Conservation (phyloP, 2,329 filamentous ascomycete genomes). For the Talaromyces sp. region DNA sequence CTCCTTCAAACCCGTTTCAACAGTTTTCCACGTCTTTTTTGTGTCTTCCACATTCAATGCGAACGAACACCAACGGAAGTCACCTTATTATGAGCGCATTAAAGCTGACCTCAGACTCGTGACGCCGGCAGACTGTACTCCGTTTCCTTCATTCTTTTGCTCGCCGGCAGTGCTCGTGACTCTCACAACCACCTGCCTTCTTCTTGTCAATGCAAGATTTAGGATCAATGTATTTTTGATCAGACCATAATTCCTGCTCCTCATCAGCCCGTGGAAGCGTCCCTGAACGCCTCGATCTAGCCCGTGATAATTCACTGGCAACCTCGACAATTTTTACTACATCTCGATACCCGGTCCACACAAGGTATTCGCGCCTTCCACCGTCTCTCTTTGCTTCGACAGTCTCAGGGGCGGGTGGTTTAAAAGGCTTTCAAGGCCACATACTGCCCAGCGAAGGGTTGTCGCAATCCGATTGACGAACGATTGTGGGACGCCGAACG, state of each 20-base stretch:
- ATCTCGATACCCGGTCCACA: background rate
- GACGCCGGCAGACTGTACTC: background rate
- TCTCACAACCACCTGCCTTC: background rate
- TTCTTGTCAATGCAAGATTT: background rate
- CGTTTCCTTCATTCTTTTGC: background rate
- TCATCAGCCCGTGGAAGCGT: background rate
- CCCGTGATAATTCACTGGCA: background rate
- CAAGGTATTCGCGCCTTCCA: background rate
- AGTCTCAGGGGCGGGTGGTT: background rate
- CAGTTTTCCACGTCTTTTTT: background rate
- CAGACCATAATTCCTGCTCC: background rate
- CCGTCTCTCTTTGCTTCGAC: background rate
- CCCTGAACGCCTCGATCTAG: background rate
- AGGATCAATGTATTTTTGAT: background rate
- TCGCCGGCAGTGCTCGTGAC: background rate
- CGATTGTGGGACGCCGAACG: slow-evolving; percentile 46
- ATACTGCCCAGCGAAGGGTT: slow-evolving; percentile 12
- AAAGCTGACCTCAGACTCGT: background rate
- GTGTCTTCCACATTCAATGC: background rate
- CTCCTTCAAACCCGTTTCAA: background rate
- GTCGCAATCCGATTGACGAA: slow-evolving; percentile 31
- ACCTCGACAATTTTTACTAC: background rate
- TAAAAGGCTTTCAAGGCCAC: background rate
- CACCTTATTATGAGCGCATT: background rate
- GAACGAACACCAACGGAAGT: background rate